Conservation (phyloP, 1,284 basidiomycete genomes). For the Cryptococcus floricola region DNA sequence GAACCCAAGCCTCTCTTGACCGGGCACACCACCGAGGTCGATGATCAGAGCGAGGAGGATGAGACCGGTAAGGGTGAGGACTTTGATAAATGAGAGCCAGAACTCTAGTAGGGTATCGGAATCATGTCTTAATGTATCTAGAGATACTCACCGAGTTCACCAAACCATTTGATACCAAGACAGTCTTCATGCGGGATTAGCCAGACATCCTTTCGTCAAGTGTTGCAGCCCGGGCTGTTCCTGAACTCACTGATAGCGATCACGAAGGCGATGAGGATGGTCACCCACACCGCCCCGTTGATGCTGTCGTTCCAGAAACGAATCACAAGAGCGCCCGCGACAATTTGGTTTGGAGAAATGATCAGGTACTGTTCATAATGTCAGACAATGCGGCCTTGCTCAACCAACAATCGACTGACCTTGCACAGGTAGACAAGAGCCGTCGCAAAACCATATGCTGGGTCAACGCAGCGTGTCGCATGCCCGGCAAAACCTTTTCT, state of each 20-base stretch:
- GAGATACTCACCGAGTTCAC: constrained; percentile 55
- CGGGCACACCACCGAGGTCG: constrained; percentile 65
- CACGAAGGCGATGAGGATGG: constrained; percentile 44
- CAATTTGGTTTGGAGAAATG: constrained; percentile 50
- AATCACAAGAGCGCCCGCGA: constrained; percentile 46
- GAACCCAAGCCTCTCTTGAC: constrained; percentile 60
- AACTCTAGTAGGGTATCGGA: constrained; percentile 22
- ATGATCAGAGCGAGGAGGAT: constrained; percentile 58
- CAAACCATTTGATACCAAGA: constrained; percentile 54
- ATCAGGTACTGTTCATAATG: constrained; percentile 39
- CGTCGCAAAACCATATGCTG: constrained; percentile 34
- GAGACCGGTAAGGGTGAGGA: constrained; percentile 58
- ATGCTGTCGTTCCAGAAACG: constrained; percentile 35
- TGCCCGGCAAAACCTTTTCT: constrained; percentile 48
- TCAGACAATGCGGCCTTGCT: constrained; percentile 23
- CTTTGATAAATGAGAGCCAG: constrained; percentile 55
- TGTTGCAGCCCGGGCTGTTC: too few species aligned
- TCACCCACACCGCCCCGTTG: constrained; percentile 45
- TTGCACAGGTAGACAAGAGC: constrained; percentile 29
- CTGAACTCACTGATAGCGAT: constrained; percentile 33
- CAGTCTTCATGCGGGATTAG: constrained; percentile 21
- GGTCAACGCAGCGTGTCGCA: constrained; percentile 51
- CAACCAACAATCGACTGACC: constrained; percentile 30
- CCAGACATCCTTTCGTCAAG: too few species aligned
- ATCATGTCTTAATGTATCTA: constrained; percentile 32